phyloP scores from a whole-genome alignment of 257 asterid species.

The Verbena officinalis region DNA sequence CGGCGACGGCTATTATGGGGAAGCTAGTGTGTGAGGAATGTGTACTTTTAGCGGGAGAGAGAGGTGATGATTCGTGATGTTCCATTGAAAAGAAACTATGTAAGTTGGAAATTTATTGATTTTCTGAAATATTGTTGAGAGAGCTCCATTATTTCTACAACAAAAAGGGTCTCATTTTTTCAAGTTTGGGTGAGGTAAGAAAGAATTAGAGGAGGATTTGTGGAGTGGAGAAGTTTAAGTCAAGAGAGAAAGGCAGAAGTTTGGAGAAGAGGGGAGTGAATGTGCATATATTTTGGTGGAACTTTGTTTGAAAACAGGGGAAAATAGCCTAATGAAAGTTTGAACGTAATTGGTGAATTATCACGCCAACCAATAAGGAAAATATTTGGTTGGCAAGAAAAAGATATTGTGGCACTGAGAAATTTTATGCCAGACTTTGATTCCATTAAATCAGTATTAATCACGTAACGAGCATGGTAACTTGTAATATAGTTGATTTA shows the following conservation, averaged over 20 bases:
- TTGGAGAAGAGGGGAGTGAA: conserved; percentile 13
- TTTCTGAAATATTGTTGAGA: conserved; percentile 30
- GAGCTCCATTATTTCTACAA: conserved; percentile 33
- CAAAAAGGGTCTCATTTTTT: not conserved
- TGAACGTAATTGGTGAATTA: conserved; percentile 38
- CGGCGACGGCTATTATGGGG: conserved; percentile 67
- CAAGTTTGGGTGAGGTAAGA: not conserved
- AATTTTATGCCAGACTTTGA: no score
- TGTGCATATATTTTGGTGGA: conserved; percentile 27
- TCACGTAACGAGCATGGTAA: no score
- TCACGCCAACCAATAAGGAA: conserved; percentile 1
- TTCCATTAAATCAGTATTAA: no score
- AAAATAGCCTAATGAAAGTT: conserved; percentile 10
- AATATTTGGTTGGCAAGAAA: conserved; percentile 38
- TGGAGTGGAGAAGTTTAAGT: conserved; percentile 16
- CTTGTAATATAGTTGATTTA: no score
- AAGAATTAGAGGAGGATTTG: not conserved
- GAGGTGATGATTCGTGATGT: conserved; percentile 30
- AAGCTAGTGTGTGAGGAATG: conserved; percentile 45
- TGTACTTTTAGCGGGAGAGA: conserved; percentile 31
- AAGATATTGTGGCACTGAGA: conserved; percentile 14
- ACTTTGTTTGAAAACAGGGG: not conserved
- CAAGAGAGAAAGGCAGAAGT: conserved; percentile 20
- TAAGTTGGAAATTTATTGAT: conserved; percentile 3
- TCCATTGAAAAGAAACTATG: conserved; percentile 27